Evolutionary conservation across 2,329 filamentous ascomycete species (phyloP), one percentile per base, ranked within the genome.

Genomic region (Coniochaeta sp.): DNA sequence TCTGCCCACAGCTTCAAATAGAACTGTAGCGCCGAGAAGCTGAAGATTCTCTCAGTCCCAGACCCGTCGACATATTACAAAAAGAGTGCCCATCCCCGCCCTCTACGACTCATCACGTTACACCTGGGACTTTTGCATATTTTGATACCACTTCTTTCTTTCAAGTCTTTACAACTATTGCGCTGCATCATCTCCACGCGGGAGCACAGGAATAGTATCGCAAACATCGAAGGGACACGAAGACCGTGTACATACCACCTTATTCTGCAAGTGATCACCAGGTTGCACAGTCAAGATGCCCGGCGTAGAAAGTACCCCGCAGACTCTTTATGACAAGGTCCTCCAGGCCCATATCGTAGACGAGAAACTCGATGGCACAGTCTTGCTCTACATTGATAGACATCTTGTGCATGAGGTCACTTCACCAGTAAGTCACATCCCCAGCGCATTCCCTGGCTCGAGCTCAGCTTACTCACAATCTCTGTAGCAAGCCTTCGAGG

Each of bases 391-490:
- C 75, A 98, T 98, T 72, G 91, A 91, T 92, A 80, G 95, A 75
- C 95, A 99, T 81, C 83, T 99, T 64, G 93, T 98, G 64, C 95
- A 99, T 74, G 95, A 99, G 81, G 95, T 99, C 73, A 99, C 95
- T 69, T 97, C 93, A 69, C 95, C 95, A 64, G 89, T 92, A 83
- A 72, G 88, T 76, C 33, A 34, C n/a, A 16, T 31, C 2, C 24
- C 1, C 34, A 17, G 12, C 17, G 19, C 12, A 19, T 19, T n/a
- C 55, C n/a, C 6, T 36, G 34, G 28, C 14, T 44, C 50, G 57
- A 58, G 26, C 43, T n/a, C 26, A 31, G 28, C 11, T 52, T 22
- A 52, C 56, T 61, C 59, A 63, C 47, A 43, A n/a, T 58, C 59
- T 63, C 33, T 55, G 69, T 71, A 92, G 87, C 95, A 98, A 91